phyloP scores from a whole-genome alignment of 768 basidiomycete species.

The Gelatoporia subvermispora region DNA sequence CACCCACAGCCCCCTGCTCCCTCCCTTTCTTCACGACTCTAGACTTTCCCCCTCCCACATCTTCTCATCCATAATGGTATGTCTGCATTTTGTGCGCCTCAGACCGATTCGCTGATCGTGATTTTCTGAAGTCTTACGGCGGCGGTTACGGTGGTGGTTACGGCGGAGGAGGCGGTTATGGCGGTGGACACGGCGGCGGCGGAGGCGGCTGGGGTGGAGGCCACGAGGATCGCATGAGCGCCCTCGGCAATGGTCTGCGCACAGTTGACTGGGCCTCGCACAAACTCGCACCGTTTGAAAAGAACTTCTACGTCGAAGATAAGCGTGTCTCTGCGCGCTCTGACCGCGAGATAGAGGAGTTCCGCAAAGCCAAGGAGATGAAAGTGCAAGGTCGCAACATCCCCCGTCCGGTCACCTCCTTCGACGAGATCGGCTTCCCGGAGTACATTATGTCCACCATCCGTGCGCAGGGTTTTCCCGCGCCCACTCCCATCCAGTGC shows the following conservation, averaged over 20 bases:
- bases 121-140: slow-evolving; percentile 24
- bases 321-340: slow-evolving; percentile 70
- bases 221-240: slow-evolving; percentile 68
- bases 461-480: slow-evolving; percentile 85
- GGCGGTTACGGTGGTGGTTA: slow-evolving; percentile 28
- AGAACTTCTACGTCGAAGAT: slow-evolving; percentile 96
- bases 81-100: not conserved
- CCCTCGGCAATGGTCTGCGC: slow-evolving; percentile 77
- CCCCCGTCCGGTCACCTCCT: slow-evolving; percentile 84
- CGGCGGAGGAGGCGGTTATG: slow-evolving; percentile 35
- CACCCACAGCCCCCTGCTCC: slow-evolving; percentile 2
- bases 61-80: slow-evolving; percentile 21
- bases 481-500: slow-evolving; percentile 94
- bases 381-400: slow-evolving; percentile 86
- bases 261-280: slow-evolving; percentile 79
- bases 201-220: slow-evolving; percentile 53
- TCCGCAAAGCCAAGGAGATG: slow-evolving; percentile 80
- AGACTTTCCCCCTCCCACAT: slow-evolving; percentile 5
- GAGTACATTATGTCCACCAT: slow-evolving; percentile 95
- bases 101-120: not conserved
- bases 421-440: slow-evolving; percentile 95
- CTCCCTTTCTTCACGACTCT: slow-evolving; percentile 4
- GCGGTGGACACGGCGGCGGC: slow-evolving; percentile 42
- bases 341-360: slow-evolving; percentile 87
- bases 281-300: slow-evolving; percentile 84